phyloP scores from a whole-genome alignment of 441 rosid species.

The Kokia cookei region DNA sequence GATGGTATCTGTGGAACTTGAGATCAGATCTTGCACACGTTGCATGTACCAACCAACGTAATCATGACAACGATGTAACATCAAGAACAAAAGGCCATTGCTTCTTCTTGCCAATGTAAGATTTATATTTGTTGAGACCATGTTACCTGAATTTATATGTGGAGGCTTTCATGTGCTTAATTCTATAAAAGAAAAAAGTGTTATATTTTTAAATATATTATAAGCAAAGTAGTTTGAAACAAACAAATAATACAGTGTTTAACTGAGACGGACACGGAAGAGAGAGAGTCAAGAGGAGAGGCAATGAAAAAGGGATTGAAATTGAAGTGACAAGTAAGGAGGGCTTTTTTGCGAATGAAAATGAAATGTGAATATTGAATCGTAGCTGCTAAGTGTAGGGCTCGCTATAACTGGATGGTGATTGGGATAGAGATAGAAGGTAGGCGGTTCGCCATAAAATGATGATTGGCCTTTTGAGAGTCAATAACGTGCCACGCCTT shows the following conservation, averaged over 20 bases:
- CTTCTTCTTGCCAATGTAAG: not conserved
- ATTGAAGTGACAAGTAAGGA: not conserved
- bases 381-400: not conserved
- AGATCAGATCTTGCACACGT: conserved; percentile 3
- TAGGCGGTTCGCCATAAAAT: not conserved
- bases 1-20: not conserved
- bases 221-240: too few relatives aligned
- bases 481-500: conserved; percentile 6
- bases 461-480: not conserved
- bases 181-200: too few relatives aligned
- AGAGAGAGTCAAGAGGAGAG: not conserved
- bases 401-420: not conserved
- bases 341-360: not conserved
- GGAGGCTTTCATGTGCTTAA: not conserved
- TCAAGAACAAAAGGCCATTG: not conserved
- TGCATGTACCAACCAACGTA: not conserved
- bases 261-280: too few relatives aligned
- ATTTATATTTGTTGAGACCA: not conserved
- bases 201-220: too few relatives aligned
- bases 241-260: too few relatives aligned
- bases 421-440: not conserved
- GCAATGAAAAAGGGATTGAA: not conserved
- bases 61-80: not conserved
- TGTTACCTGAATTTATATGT: not conserved
- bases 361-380: not conserved